These are phyloP conservation scores for Tylopilus orsonianus DNA, from an alignment of 1,284 basidiomycete species.

Conservation along the genomic window DNA sequence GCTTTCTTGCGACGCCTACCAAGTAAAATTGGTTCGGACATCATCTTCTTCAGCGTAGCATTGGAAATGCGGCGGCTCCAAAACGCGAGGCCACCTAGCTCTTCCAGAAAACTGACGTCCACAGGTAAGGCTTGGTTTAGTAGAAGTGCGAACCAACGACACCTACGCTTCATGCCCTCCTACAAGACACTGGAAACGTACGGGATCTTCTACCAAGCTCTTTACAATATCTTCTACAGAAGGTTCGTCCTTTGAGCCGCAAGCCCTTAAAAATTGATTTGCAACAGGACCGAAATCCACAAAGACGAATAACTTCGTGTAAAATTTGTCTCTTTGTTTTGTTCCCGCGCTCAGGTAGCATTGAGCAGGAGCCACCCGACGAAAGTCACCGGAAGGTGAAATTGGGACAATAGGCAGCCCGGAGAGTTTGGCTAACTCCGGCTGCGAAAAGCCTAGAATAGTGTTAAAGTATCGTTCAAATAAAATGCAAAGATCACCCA, in stretches of 20 bases:
- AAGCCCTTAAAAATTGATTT: conserved; percentile 74
- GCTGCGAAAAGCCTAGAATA: background rate
- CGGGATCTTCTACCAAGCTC: conserved; percentile 28
- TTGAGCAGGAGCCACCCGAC: background rate
- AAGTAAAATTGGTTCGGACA: background rate
- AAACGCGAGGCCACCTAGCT: conserved; percentile 1
- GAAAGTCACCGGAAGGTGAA: background rate
- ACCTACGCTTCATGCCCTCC: background rate
- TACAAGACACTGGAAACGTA: background rate
- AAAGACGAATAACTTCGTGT: conserved; percentile 77
- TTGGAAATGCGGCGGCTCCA: background rate
- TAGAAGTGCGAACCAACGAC: no score
- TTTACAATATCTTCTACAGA: conserved; percentile 77
- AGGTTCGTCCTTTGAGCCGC: conserved; percentile 85
- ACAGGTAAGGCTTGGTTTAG: background rate
- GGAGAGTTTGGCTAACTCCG: background rate
- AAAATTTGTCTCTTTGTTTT: conserved; percentile 40
- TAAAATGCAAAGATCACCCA: background rate
- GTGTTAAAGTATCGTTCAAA: background rate
- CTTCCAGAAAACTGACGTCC: conserved; percentile 1
- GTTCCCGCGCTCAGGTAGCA: conserved; percentile 2
- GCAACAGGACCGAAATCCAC: conserved; percentile 85
- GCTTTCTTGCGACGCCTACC: background rate
- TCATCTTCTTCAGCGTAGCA: background rate
- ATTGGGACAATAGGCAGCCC: background rate